Evolutionary conservation across 495 filamentous ascomycete species (phyloP).

Genomic region (Sphaerosporella brunnea): DNA sequence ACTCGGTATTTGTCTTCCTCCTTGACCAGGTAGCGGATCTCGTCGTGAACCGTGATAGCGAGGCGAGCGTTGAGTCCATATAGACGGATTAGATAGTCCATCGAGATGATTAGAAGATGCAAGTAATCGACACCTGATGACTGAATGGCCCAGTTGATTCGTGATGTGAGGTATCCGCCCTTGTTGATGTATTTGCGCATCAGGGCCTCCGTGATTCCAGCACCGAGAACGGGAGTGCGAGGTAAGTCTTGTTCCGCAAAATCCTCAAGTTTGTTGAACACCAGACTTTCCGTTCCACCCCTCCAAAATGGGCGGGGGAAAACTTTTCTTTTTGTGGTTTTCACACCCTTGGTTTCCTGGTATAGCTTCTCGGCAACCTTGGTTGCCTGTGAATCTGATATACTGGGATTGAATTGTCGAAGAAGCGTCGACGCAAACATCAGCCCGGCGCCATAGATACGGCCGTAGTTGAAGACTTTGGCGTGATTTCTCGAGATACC

Average conservation of each 20-base stretch:
- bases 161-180: constrained; percentile 82
- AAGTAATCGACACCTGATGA: constrained; percentile 95
- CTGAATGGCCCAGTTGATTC: constrained; percentile 99
- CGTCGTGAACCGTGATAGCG: constrained; percentile 90
- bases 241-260: constrained; percentile 90
- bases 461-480: constrained; percentile 97
- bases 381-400: constrained; percentile 59
- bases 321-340: constrained; percentile 46
- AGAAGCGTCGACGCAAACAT: constrained; percentile 83
- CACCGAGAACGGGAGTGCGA: constrained; percentile 81
- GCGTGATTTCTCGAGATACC: constrained; percentile 88
- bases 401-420: constrained; percentile 72
- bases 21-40: constrained; percentile 83
- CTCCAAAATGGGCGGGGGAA: constrained; percentile 66
- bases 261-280: constrained; percentile 95
- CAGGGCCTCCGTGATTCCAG: constrained; percentile 89
- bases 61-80: constrained; percentile 72
- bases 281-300: constrained; percentile 88
- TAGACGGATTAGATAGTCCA: constrained; percentile 82
- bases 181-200: constrained; percentile 73
- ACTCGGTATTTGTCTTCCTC: constrained; percentile 72
- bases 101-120: constrained; percentile 77
- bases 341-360: constrained; percentile 70
- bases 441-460: constrained; percentile 89
- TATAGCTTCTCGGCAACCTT: constrained; percentile 67